Conservation (phyloP, 306 rosid species). For the Sicyos edulis region DNA sequence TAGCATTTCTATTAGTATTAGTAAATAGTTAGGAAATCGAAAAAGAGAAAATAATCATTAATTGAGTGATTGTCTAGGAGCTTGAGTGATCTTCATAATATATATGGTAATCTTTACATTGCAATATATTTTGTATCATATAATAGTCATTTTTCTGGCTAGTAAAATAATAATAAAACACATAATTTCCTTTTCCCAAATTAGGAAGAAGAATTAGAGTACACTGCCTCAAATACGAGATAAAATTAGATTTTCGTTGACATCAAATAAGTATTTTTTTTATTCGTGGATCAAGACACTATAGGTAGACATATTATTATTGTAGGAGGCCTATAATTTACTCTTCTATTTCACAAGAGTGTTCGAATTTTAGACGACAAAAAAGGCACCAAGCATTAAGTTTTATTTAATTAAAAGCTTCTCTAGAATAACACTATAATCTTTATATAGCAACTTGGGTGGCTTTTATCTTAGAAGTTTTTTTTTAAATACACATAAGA, state of each 20-base stretch:
- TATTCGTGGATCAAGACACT: not conserved
- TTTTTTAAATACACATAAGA: not conserved
- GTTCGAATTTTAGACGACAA: slow-evolving; percentile 55
- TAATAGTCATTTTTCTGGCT: not conserved
- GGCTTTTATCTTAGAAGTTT: not conserved
- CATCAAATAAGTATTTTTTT: not conserved
- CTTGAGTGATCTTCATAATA: no score
- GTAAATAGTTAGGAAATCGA: no score
- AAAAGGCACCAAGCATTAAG: slow-evolving; percentile 15
- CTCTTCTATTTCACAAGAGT: slow-evolving; percentile 14
- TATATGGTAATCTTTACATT: no score
- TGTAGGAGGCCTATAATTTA: slow-evolving; percentile 8
- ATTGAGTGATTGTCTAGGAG: no score
- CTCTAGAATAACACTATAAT: not conserved
- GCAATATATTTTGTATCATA: no score
- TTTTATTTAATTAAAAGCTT: not conserved
- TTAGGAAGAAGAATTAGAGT: not conserved
- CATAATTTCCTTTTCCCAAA: not conserved
- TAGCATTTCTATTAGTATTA: no score
- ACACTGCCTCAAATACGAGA: not conserved
- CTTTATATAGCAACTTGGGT: slow-evolving; percentile 3
- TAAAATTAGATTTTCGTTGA: slow-evolving; percentile 13
- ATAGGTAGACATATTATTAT: not conserved
- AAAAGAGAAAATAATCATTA: no score
- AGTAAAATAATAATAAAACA: not conserved